Evolutionary conservation across 768 basidiomycete genomes (phyloP).

Genomic region (Hydnum rufescens): DNA sequence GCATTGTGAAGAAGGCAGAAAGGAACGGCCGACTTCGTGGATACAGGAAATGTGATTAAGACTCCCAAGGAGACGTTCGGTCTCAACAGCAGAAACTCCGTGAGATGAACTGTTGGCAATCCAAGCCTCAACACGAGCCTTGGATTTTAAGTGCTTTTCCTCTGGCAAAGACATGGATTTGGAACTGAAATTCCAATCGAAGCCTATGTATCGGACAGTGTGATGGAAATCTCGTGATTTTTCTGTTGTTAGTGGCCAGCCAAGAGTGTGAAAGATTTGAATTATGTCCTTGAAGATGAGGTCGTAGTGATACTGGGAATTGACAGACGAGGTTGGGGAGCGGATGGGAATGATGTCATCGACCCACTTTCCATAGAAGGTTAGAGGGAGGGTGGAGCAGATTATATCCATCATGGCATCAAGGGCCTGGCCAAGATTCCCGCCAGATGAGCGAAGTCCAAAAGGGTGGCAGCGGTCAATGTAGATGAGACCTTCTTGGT

Average conservation of each 20-base stretch:
- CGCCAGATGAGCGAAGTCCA: too few relatives aligned
- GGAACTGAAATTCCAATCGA: not conserved
- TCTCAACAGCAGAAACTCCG: not conserved
- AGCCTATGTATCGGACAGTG: not conserved
- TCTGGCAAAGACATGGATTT: not conserved
- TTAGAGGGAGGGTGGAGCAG: not conserved
- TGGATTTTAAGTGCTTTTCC: not conserved
- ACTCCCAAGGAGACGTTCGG: not conserved
- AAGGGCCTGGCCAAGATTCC: too few relatives aligned
- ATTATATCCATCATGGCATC: not conserved
- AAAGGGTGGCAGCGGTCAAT: not conserved
- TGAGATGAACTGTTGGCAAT: too few relatives aligned
- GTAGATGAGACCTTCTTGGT: too few relatives aligned
- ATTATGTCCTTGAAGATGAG: too few relatives aligned
- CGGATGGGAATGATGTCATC: too few relatives aligned
- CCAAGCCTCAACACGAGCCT: not conserved
- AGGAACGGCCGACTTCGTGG: not conserved
- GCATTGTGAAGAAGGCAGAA: not conserved
- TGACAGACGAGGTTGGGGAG: too few relatives aligned
- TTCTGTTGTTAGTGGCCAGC: not conserved
- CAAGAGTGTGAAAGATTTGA: not conserved
- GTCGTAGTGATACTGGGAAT: too few relatives aligned
- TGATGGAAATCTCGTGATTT: not conserved
- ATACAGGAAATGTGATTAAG: not conserved
- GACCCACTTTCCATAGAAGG: too few relatives aligned